Conservation (phyloP, 2,329 filamentous ascomycete genomes). For the Penicillium sp. region DNA sequence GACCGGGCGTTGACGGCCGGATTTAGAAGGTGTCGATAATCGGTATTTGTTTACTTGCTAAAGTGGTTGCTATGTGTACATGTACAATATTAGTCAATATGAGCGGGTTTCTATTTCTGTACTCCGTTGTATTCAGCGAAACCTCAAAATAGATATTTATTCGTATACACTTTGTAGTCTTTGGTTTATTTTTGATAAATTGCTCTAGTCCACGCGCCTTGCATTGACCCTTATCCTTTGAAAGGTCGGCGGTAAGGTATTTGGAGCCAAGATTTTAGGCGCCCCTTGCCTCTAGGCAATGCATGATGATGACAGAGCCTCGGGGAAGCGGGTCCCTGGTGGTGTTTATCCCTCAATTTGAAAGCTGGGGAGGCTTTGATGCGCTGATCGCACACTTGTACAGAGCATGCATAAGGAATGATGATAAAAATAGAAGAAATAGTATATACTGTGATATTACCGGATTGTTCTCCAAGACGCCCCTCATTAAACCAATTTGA, state of each 20-base stretch:
- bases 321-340: not conserved
- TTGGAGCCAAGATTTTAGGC: not conserved
- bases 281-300: conserved; percentile 7
- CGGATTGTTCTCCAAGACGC: not conserved
- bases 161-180: not conserved
- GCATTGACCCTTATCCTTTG: not conserved
- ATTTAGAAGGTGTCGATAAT: not conserved
- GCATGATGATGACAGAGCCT: not conserved
- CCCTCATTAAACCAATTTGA: not conserved
- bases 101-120: not conserved
- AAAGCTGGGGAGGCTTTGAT: not conserved
- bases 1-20: not conserved
- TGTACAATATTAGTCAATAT: not conserved
- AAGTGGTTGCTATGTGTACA: not conserved
- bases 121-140: not conserved
- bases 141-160: not conserved
- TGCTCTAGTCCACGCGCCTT: not conserved
- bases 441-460: conserved; percentile 1
- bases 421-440: not conserved
- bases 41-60: not conserved
- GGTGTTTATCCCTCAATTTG: not conserved
- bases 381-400: not conserved
- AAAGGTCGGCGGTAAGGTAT: not conserved
- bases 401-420: not conserved
- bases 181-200: not conserved